Evolutionary conservation across 129 eudicot genomes (phyloP), one percentile per base, ranked within the genome.

Genomic region (Sambucus nigra): DNA sequence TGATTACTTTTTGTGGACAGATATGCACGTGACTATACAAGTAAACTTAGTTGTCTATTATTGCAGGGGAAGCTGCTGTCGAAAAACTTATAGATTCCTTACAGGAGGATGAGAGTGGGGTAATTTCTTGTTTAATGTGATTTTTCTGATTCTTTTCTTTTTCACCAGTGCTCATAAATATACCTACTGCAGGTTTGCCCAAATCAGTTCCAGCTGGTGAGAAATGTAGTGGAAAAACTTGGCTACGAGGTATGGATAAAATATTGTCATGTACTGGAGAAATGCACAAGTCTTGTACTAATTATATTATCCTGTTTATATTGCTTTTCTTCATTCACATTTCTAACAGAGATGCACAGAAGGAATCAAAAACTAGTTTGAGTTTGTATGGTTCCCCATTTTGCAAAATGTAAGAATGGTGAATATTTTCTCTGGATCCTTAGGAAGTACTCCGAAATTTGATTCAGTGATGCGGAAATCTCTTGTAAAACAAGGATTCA

Each of bases 41-140:
- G 41, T 66, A 39, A 59, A 22, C 32, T 47, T 52, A 38, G 22
- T 29, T 20, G 55, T 14, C 4, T 42, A 10, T 33, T 33, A 44
- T 27, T 79, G 67, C 76, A 84, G 94, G 88, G 38, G 94, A 84
- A 69, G 64, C 45, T 63, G 75, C 88, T 56, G 74, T 84, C 47
- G 79, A 79, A 71, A 80, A 71, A 63, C 84, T 84, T 38, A 84
- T 84, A 69, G 70, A 66, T 59, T 76, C 80, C 39, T 56, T 75
- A 19, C 66, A 64, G 63, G 88, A 84, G 68, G 84, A 84, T 53
- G 68, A 67, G 2, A 51, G 23, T 17, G 65, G 49, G 81, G 81
- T 75, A 64, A 53, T 51, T 49, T 27, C 41, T 38, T 47, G 8
- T n/a, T 16, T 31, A 0, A 35, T 41, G 3, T 9, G 5, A 45